Conservation (phyloP, 108 stramenopile species). For the Nannochloropsis gaditana region DNA sequence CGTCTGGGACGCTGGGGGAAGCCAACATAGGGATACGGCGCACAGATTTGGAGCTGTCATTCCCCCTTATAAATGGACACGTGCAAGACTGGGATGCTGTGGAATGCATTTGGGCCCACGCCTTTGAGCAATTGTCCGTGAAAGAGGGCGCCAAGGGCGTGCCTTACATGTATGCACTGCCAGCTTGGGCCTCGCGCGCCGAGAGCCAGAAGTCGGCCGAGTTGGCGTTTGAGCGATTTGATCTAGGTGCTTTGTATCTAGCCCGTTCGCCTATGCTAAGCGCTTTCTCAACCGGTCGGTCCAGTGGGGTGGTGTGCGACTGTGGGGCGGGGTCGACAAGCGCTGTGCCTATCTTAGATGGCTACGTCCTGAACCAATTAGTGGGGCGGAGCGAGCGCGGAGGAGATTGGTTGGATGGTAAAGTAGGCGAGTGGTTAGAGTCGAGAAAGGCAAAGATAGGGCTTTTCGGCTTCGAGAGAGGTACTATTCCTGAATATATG, state of each 20-base stretch:
- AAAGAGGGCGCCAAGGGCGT: slow-evolving; percentile 33
- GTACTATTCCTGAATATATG: neutral
- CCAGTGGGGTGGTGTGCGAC: slow-evolving; percentile 41
- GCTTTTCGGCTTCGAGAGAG: neutral
- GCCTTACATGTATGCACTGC: slow-evolving; percentile 34
- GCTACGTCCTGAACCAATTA: slow-evolving; percentile 37
- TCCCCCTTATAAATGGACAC: neutral
- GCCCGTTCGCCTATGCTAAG: slow-evolving; percentile 34
- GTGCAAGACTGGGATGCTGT: slow-evolving; percentile 21
- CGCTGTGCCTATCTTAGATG: slow-evolving; percentile 43
- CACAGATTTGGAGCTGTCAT: slow-evolving; percentile 1
- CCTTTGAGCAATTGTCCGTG: slow-evolving; percentile 26
- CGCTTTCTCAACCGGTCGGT: slow-evolving; percentile 40
- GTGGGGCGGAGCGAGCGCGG: slow-evolving; percentile 38
- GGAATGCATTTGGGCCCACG: slow-evolving; percentile 46
- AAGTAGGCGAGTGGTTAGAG: slow-evolving; percentile 21
- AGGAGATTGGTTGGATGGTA: slow-evolving; percentile 33
- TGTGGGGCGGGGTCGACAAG: slow-evolving; percentile 38
- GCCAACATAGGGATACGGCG: neutral
- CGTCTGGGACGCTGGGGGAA: neutral
- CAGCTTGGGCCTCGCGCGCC: slow-evolving; percentile 37
- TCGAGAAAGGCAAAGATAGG: neutral
- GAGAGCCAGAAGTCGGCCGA: slow-evolving; percentile 36
- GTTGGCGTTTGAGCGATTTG: slow-evolving; percentile 43
- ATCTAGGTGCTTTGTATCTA: slow-evolving; percentile 35